Evolutionary conservation across 208 protist genomes (phyloP).

Genomic region (Leishmania arabica): DNA sequence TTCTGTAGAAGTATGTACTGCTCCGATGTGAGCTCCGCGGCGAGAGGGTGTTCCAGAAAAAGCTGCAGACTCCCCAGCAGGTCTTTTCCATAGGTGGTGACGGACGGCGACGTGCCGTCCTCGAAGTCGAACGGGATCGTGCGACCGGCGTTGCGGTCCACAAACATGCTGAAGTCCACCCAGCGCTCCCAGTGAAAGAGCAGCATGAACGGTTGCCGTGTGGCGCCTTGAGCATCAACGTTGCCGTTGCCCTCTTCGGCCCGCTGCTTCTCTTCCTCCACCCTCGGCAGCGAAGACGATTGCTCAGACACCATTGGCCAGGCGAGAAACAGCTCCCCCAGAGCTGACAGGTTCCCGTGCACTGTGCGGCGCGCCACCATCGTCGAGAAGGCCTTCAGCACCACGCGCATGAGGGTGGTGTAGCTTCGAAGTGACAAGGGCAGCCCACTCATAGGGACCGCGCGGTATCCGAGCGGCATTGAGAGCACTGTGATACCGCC

Average conservation of each 20-base stretch:
- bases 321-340: slow-evolving; percentile 72
- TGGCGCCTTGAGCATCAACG: neutral
- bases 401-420: slow-evolving; percentile 50
- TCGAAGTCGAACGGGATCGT: slow-evolving; percentile 67
- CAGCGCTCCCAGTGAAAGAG: slow-evolving; percentile 84
- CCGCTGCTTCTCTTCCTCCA: neutral
- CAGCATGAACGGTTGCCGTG: slow-evolving; percentile 43
- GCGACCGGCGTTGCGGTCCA: slow-evolving; percentile 82
- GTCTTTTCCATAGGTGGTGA: slow-evolving; percentile 66
- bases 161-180: slow-evolving; percentile 90
- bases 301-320: slow-evolving; percentile 16
- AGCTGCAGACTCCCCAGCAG: slow-evolving; percentile 47
- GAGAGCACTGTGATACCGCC: slow-evolving; percentile 68
- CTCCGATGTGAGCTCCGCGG: slow-evolving; percentile 51
- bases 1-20: slow-evolving; percentile 60
- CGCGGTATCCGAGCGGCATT: slow-evolving; percentile 44
- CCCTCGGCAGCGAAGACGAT: too few species aligned
- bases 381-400: slow-evolving; percentile 56
- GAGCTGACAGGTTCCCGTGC: slow-evolving; percentile 57
- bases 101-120: slow-evolving; percentile 28
- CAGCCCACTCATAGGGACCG: slow-evolving; percentile 57
- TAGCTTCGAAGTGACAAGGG: slow-evolving; percentile 55
- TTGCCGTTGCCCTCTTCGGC: neutral
- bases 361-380: slow-evolving; percentile 75
- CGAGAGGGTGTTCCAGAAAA: slow-evolving; percentile 56